These are phyloP conservation scores for Acacia acuminata DNA, from an alignment of 306 rosid species.

Conservation along the genomic window DNA sequence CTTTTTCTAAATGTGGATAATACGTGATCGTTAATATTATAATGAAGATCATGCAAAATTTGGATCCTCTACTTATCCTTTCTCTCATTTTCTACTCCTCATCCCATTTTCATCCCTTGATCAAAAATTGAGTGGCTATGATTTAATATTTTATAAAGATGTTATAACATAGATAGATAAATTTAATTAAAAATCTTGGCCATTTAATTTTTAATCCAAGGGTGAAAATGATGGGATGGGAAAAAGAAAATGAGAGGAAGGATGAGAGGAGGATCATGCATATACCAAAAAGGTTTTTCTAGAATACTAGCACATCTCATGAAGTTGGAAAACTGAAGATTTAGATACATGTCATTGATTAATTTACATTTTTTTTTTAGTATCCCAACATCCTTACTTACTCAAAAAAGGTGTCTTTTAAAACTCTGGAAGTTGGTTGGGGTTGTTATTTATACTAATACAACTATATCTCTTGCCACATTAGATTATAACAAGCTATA, in stretches of 20 bases:
- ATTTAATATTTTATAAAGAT: too few species aligned
- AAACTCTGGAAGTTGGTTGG: not conserved
- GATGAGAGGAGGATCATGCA: too few species aligned
- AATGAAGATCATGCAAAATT: not conserved
- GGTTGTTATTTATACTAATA: not conserved
- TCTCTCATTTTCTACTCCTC: not conserved
- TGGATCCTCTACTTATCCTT: not conserved
- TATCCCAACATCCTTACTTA: not conserved
- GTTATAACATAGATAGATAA: too few species aligned
- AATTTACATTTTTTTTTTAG: too few species aligned
- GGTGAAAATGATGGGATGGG: not conserved
- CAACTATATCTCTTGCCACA: not conserved
- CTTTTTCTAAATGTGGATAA: not conserved
- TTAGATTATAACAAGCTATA: not conserved
- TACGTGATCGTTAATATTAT: not conserved
- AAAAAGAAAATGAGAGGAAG: not conserved
- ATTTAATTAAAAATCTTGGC: too few species aligned
- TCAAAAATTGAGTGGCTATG: too few species aligned
- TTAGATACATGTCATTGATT: not conserved
- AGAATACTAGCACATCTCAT: too few species aligned
- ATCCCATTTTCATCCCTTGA: not conserved
- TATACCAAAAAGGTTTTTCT: too few species aligned
- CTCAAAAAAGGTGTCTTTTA: not conserved
- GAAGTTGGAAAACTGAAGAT: too few species aligned
- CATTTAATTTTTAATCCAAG: not conserved